These are phyloP conservation scores for Coprinopsis marcescibilis DNA, from an alignment of 768 basidiomycete genomes.

Conservation along the genomic window DNA sequence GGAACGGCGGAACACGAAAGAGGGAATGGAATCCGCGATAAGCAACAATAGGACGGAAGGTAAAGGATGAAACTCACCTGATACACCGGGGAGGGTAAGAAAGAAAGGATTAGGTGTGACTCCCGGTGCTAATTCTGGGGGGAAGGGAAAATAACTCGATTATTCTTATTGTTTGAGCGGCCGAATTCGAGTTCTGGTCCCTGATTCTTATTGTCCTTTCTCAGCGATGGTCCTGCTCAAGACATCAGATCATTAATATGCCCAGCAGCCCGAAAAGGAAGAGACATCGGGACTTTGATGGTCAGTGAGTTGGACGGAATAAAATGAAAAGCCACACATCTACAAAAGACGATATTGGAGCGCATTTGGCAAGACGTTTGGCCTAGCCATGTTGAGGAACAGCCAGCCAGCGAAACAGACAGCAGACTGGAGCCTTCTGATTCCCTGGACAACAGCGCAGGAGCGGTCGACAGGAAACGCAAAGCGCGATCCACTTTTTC, in stretches of 20 bases:
- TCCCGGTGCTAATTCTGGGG: conserved; percentile 9
- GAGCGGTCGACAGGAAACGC: too few species aligned
- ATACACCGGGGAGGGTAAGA: conserved; percentile 12
- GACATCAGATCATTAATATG: conserved; percentile 6
- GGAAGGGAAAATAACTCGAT: conserved; percentile 6
- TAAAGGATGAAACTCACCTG: conserved; percentile 5
- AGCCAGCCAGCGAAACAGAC: too few species aligned
- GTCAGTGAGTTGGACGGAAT: background rate
- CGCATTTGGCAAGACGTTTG: too few species aligned
- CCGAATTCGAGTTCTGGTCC: conserved; percentile 10
- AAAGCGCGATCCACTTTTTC: too few species aligned
- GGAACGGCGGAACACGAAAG: too few species aligned
- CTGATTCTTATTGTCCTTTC: conserved; percentile 10
- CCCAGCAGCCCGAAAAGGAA: conserved; percentile 9
- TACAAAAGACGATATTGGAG: background rate
- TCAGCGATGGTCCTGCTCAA: background rate
- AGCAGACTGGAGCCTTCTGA: too few species aligned
- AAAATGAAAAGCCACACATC: background rate
- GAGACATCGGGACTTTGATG: background rate
- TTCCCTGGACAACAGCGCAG: background rate
- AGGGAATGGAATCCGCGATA: background rate
- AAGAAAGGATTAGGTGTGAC: background rate
- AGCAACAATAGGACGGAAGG: conserved; percentile 4
- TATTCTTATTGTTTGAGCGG: conserved; percentile 10
- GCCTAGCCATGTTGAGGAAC: too few species aligned